A percentile compares a stretch with the other conserved stretches of the same genome.
phyloP scores from a whole-genome alignment of 2,329 filamentous ascomycete genomes.

The Anthostomella pinea region DNA sequence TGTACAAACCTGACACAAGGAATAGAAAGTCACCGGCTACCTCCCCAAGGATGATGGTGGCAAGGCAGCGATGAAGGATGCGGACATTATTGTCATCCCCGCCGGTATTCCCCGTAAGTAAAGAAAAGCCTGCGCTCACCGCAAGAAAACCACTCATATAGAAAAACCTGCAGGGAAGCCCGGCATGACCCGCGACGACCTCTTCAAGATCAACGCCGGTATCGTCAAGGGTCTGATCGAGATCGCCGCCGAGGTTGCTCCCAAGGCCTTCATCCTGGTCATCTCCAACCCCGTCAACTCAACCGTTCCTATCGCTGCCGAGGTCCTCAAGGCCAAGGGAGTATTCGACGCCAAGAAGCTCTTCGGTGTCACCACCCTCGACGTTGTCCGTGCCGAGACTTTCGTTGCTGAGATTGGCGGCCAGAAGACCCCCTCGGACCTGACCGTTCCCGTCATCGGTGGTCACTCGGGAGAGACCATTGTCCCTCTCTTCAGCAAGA shows the following conservation, averaged over 20 bases:
- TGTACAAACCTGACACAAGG: constrained; percentile 28
- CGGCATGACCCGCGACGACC: constrained; percentile 98
- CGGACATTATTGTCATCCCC: constrained; percentile 95
- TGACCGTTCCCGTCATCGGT: constrained; percentile 88
- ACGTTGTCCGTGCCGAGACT: constrained; percentile 96
- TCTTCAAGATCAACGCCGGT: constrained; percentile 99
- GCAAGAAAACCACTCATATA: constrained; percentile 27
- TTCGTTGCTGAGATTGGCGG: constrained; percentile 86
- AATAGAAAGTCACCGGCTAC: constrained; percentile 80
- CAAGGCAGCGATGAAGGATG: constrained; percentile 84
- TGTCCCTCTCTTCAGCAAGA: constrained; percentile 93
- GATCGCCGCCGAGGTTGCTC: constrained; percentile 80
- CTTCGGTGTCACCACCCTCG: constrained; percentile 97
- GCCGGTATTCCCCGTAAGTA: constrained; percentile 92
- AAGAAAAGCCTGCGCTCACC: constrained; percentile 1
- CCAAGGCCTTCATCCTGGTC: constrained; percentile 92
- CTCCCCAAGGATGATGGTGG: constrained; percentile 83
- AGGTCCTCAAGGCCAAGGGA: constrained; percentile 89
- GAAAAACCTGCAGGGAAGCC: constrained; percentile 75
- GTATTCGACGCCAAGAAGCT: constrained; percentile 95
- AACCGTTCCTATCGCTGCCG: constrained; percentile 94
- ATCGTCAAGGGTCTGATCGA: constrained; percentile 95
- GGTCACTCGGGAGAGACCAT: constrained; percentile 98
- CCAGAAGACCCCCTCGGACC: constrained; percentile 76
- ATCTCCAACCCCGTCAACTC: constrained; percentile 99